Conservation (phyloP, 2,329 filamentous ascomycete species). For the Pseudocercospora pini-densiflorae region DNA sequence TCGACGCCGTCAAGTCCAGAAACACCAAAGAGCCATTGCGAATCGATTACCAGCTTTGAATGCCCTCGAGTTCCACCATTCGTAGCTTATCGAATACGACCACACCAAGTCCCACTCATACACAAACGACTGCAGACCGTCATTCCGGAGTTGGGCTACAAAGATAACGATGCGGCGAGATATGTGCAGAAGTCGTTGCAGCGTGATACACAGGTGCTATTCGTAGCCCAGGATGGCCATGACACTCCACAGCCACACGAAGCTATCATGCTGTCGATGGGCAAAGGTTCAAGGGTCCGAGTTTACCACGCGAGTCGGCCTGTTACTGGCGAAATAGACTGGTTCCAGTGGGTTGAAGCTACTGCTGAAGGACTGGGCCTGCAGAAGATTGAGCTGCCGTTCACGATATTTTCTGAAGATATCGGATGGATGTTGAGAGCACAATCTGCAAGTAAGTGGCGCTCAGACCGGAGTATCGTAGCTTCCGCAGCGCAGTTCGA, state of each 20-base stretch:
- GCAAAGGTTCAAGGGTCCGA: slow-evolving; percentile 15
- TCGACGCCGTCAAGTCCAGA: neutral
- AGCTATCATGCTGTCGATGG: slow-evolving; percentile 15
- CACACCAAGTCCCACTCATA: slow-evolving; percentile 13
- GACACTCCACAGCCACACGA: slow-evolving; percentile 18
- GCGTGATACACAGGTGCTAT: slow-evolving; percentile 18
- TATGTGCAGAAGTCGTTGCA: slow-evolving; percentile 14
- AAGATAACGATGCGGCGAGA: slow-evolving; percentile 9
- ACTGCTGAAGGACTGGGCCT: slow-evolving; percentile 16
- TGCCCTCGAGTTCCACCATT: neutral
- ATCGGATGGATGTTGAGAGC: slow-evolving; percentile 20
- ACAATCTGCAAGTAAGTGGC: slow-evolving; percentile 20
- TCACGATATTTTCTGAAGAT: slow-evolving; percentile 19
- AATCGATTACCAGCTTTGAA: slow-evolving; percentile 11
- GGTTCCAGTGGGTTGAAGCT: slow-evolving; percentile 15
- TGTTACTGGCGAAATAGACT: neutral
- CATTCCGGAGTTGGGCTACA: slow-evolving; percentile 11
- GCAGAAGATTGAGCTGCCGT: slow-evolving; percentile 19
- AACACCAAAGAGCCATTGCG: neutral
- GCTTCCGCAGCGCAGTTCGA: neutral
- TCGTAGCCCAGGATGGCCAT: slow-evolving; percentile 14
- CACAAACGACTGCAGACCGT: slow-evolving; percentile 15
- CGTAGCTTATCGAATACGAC: slow-evolving; percentile 16
- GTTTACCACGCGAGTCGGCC: slow-evolving; percentile 14
- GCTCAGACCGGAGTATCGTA: neutral